Conservation (phyloP, 2,329 filamentous ascomycete species). For the Colletotrichum echinochloae region DNA sequence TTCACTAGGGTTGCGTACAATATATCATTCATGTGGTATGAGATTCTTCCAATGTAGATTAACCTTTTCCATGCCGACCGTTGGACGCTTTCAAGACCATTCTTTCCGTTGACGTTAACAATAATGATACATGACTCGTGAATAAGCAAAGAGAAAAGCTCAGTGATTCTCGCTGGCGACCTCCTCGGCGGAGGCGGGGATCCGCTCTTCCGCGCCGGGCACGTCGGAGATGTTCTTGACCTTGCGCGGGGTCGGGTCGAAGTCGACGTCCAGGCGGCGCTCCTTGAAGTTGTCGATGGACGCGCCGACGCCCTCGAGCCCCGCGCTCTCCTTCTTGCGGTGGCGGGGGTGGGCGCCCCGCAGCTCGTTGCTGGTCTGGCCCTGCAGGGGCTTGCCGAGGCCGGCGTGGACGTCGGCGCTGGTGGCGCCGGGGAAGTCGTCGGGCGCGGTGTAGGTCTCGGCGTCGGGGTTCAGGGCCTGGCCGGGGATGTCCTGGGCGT, state of each 20-base stretch:
- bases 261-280: constrained; percentile 48
- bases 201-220: constrained; percentile 45
- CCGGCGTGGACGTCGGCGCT: constrained; percentile 58
- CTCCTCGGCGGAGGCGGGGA: constrained; percentile 45
- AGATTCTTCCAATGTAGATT: background rate
- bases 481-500: constrained; percentile 50
- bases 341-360: constrained; percentile 48
- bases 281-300: constrained; percentile 47
- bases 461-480: constrained; percentile 49
- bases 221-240: constrained; percentile 39
- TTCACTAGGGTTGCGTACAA: background rate
- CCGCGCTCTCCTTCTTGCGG: constrained; percentile 52
- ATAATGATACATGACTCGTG: constrained; percentile 17
- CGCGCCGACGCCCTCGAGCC: constrained; percentile 55
- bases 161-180: constrained; percentile 43
- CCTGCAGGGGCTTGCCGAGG: constrained; percentile 57
- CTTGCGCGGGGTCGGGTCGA: constrained; percentile 44
- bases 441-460: constrained; percentile 47
- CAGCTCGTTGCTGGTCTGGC: constrained; percentile 56
- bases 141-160: background rate
- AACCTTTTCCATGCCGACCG: background rate
- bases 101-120: constrained; percentile 4
- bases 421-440: constrained; percentile 58
- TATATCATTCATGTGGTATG: background rate
- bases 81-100: background rate